A percentile compares a stretch with the other conserved stretches of the same genome.
These are phyloP conservation scores for Fusarium anguioides DNA, from an alignment of 2,329 filamentous ascomycete genomes.

Conservation along the genomic window DNA sequence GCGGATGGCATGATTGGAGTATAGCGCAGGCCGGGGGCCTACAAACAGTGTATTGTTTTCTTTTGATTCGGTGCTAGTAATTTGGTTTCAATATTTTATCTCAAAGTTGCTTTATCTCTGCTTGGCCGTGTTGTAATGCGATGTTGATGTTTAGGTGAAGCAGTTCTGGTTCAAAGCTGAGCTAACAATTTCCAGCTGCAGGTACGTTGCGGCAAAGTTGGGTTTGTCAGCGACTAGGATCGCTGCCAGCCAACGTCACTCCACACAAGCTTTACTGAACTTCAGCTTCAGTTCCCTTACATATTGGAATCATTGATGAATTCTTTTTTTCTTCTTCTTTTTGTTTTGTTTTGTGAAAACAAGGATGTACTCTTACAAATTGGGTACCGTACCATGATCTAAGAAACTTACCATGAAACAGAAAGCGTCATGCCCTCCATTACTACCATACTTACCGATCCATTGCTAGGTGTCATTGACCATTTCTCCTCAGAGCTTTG, in stretches of 20 bases:
- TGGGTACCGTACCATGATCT: background rate
- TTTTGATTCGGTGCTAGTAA: background rate
- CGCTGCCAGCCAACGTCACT: constrained; percentile 11
- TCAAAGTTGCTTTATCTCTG: background rate
- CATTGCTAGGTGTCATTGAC: background rate
- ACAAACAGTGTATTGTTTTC: background rate
- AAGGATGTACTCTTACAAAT: background rate
- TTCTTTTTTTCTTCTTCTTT: too few species aligned
- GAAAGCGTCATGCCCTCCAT: background rate
- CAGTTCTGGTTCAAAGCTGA: constrained; percentile 1
- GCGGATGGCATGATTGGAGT: constrained; percentile 47
- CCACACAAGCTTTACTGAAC: constrained; percentile 14
- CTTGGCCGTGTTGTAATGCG: background rate
- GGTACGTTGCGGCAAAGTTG: constrained; percentile 1
- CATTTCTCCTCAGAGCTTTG: background rate
- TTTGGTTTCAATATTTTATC: background rate
- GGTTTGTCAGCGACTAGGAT: constrained; percentile 37
- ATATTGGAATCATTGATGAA: background rate
- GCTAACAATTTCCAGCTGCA: constrained; percentile 35
- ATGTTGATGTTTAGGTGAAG: constrained; percentile 15
- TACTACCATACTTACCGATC: background rate
- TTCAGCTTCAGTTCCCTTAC: background rate
- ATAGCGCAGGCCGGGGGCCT: constrained; percentile 24
- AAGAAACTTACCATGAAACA: background rate
- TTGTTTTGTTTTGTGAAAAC: background rate